Percentiles rank a stretch among this genome's conserved stretches.
These are phyloP conservation scores for Ceratocystis cubensis DNA, from an alignment of 2,329 filamentous ascomycete genomes.

Conservation along the genomic window DNA sequence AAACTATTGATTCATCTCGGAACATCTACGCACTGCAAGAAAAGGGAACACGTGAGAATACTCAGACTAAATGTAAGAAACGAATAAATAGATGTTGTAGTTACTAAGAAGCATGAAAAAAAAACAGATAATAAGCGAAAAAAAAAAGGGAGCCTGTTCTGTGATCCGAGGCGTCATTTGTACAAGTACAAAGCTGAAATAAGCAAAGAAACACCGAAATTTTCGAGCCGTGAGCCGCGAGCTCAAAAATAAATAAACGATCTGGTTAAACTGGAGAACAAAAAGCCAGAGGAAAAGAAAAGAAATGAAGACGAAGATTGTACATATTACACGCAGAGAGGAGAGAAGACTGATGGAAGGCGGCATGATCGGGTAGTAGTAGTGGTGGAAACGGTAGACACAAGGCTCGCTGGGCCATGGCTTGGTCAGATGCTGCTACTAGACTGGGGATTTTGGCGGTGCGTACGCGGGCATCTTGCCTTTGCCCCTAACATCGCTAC, in stretches of 20 bases:
- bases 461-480: not conserved
- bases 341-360: not conserved
- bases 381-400: no score
- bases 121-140: not conserved
- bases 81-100: not conserved
- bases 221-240: no score
- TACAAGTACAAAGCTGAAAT: not conserved
- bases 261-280: not conserved
- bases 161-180: slow-evolving; percentile 7
- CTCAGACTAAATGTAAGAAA: not conserved
- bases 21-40: no score
- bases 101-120: not conserved
- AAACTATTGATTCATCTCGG: not conserved
- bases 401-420: no score
- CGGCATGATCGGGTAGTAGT: no score
- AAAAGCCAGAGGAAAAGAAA: not conserved
- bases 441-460: not conserved
- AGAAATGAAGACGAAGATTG: not conserved
- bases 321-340: not conserved
- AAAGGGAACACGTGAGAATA: not conserved
- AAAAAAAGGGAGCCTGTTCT: not conserved
- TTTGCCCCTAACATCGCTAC: slow-evolving; percentile 3
- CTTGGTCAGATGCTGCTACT: not conserved
- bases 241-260: not conserved
- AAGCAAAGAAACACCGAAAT: not conserved